phyloP scores from a whole-genome alignment of 768 basidiomycete species.

The Tulasnella sp. region DNA sequence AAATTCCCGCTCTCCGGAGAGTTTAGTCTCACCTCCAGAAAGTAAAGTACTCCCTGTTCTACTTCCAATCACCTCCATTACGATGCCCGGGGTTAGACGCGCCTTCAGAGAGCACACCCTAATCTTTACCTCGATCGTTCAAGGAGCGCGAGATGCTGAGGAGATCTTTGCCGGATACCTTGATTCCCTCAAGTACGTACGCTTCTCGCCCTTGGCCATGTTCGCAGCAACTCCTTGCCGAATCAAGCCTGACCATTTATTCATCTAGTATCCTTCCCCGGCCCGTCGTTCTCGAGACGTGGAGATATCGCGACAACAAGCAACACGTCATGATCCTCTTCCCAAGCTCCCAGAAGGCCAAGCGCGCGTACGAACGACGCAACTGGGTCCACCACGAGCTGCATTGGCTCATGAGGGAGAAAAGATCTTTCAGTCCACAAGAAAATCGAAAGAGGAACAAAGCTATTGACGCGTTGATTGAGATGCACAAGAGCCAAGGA shows the following conservation, averaged over 20 bases:
- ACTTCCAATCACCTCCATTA: not conserved
- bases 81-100: not conserved
- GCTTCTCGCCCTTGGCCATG: not conserved
- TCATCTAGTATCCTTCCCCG: not conserved
- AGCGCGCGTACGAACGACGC: not conserved
- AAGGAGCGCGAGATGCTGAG: not conserved
- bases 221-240: too few species aligned
- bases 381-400: not conserved
- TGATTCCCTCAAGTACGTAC: not conserved
- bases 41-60: too few species aligned
- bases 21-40: not conserved
- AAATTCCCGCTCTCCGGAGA: not conserved
- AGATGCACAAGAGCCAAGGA: not conserved
- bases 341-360: not conserved
- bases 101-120: slow-evolving; percentile 1
- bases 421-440: not conserved
- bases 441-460: slow-evolving; percentile 2
- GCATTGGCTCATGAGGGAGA: not conserved
- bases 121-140: not conserved
- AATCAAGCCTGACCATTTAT: not conserved
- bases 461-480: not conserved
- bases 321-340: slow-evolving; percentile 15
- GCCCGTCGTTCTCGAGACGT: not conserved
- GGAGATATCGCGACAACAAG: not conserved
- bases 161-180: not conserved